These are phyloP conservation scores for Coniochaeta prunicola DNA, from an alignment of 2,329 filamentous ascomycete genomes.

Conservation along the genomic window DNA sequence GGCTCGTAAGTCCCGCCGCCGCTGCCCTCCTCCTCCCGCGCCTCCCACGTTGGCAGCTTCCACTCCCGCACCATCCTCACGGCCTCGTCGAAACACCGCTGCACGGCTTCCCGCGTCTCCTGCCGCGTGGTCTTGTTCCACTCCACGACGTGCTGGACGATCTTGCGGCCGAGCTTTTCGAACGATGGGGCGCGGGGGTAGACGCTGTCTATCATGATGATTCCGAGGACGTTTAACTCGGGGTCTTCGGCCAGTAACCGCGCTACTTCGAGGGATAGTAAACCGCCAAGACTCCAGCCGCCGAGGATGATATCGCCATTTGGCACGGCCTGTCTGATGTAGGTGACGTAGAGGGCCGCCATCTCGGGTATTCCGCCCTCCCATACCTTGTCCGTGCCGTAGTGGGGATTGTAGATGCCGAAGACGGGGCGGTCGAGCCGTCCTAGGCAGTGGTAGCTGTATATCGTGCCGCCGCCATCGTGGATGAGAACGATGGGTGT, in stretches of 20 bases:
- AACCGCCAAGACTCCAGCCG: slow-evolving; percentile 49
- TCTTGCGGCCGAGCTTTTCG: slow-evolving; percentile 11
- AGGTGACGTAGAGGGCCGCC: slow-evolving; percentile 39
- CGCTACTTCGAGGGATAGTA: slow-evolving; percentile 43
- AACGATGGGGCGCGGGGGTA: slow-evolving; percentile 17
- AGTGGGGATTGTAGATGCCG: slow-evolving; percentile 48
- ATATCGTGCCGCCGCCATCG: slow-evolving; percentile 54
- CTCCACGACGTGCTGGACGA: slow-evolving; percentile 16
- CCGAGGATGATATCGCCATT: slow-evolving; percentile 38
- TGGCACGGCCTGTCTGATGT: slow-evolving; percentile 32
- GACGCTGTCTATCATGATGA: slow-evolving; percentile 46
- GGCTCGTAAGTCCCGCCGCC: not conserved
- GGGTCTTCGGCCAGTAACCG: slow-evolving; percentile 26
- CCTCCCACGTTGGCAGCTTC: slow-evolving; percentile 30
- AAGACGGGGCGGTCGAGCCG: slow-evolving; percentile 40
- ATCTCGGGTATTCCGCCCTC: slow-evolving; percentile 47
- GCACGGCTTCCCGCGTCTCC: slow-evolving; percentile 19
- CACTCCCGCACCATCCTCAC: slow-evolving; percentile 31
- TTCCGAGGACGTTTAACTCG: slow-evolving; percentile 33
- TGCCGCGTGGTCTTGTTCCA: slow-evolving; percentile 19
- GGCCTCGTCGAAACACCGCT: slow-evolving; percentile 34
- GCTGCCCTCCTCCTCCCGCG: slow-evolving; percentile 3
- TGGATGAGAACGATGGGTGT: slow-evolving; percentile 51
- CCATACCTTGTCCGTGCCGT: slow-evolving; percentile 38
- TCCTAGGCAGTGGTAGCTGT: slow-evolving; percentile 48